phyloP scores from a whole-genome alignment of 768 basidiomycete genomes.

The Hygrocybe coccinea region DNA sequence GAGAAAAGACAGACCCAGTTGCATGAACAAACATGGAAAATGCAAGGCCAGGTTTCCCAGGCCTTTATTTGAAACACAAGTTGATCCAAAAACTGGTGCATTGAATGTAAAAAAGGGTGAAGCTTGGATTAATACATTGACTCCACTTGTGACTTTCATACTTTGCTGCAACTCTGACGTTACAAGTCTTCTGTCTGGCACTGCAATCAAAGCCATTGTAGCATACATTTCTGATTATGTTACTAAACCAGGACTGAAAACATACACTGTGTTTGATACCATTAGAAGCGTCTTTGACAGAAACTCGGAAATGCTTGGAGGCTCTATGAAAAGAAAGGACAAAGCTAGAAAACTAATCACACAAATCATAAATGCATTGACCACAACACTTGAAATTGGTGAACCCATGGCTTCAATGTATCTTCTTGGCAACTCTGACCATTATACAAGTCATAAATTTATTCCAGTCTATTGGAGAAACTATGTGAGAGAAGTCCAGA shows the following conservation, averaged over 20 bases:
- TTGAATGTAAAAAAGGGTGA: constrained; percentile 21
- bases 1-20: constrained; percentile 9
- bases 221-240: constrained; percentile 29
- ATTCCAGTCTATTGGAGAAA: too few species aligned
- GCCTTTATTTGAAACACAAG: constrained; percentile 7
- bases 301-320: background rate
- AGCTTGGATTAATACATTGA: constrained; percentile 23
- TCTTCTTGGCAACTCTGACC: background rate
- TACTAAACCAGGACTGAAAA: constrained; percentile 23
- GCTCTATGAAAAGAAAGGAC: background rate
- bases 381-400: background rate
- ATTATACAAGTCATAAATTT: too few species aligned
- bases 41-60: constrained; percentile 26
- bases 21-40: background rate
- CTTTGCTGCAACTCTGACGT: constrained; percentile 10
- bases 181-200: constrained; percentile 23
- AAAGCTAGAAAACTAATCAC: background rate
- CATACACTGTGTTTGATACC: constrained; percentile 20
- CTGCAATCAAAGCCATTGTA: constrained; percentile 21
- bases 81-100: constrained; percentile 14
- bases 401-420: background rate
- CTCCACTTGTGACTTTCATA: constrained; percentile 10
- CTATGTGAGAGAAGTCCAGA: constrained; percentile 24
- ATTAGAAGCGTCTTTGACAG: constrained; percentile 6
- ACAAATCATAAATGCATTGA: background rate